These are phyloP conservation scores for Agastache rugosa DNA, from an alignment of 257 asterid genomes.

Conservation along the genomic window DNA sequence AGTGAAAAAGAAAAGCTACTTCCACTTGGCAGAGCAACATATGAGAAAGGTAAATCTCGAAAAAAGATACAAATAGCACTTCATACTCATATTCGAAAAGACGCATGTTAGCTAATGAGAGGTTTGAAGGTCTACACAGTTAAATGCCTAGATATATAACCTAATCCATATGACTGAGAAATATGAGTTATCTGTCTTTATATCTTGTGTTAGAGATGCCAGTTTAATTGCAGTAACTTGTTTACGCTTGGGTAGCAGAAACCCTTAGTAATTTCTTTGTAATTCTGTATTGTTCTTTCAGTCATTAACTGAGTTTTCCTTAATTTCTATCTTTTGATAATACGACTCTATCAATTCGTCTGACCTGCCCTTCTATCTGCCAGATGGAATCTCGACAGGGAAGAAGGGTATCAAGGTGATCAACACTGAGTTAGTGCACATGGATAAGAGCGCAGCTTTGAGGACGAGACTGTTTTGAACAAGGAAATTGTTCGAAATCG, in stretches of 20 bases:
- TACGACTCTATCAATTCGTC: not conserved
- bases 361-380: not conserved
- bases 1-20: conserved; percentile 22
- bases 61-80: not conserved
- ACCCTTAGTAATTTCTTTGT: not conserved
- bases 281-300: not conserved
- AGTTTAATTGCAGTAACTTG: not conserved
- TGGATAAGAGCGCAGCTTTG: not conserved
- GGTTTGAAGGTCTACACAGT: not conserved
- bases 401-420: not conserved
- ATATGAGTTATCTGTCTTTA: not conserved
- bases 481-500: not conserved
- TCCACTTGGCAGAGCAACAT: not conserved
- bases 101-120: not conserved
- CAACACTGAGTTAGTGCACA: not conserved
- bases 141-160: not conserved
- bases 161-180: not conserved
- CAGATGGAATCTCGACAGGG: not conserved
- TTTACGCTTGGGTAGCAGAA: not conserved
- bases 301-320: not conserved
- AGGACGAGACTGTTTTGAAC: not conserved
- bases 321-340: not conserved
- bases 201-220: not conserved
- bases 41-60: not conserved
- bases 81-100: not conserved